phyloP scores from a whole-genome alignment of 495 filamentous ascomycete species.

The Penicillium malachiteum region DNA sequence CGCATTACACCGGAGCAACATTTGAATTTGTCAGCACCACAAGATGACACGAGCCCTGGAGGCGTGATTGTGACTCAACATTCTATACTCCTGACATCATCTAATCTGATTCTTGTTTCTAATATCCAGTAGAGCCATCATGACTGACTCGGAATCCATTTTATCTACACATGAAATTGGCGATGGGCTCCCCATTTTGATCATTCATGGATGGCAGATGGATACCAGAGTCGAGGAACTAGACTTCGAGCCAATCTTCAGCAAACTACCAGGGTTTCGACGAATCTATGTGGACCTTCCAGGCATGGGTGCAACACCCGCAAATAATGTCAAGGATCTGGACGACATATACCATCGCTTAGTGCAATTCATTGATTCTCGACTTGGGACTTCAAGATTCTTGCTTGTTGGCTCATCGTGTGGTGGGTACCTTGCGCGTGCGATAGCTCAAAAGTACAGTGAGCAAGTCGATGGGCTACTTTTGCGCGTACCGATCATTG shows the following conservation, averaged over 20 bases:
- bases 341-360: constrained; percentile 30
- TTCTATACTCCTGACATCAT: background rate
- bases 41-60: background rate
- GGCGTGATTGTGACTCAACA: background rate
- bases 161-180: constrained; percentile 22
- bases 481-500: constrained; percentile 31
- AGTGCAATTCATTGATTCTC: constrained; percentile 29
- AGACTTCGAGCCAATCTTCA: constrained; percentile 35
- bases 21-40: background rate
- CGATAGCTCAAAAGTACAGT: constrained; percentile 28
- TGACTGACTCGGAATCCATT: background rate
- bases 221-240: constrained; percentile 24
- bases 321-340: constrained; percentile 26
- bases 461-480: constrained; percentile 29
- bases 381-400: constrained; percentile 25
- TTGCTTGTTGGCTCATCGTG: constrained; percentile 29
- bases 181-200: constrained; percentile 27
- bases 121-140: background rate
- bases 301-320: constrained; percentile 32
- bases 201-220: constrained; percentile 33
- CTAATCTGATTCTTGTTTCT: background rate
- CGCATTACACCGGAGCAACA: too few relatives aligned
- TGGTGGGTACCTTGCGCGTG: constrained; percentile 31
- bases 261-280: constrained; percentile 22
- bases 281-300: constrained; percentile 35